Evolutionary conservation across 768 basidiomycete species (phyloP), one percentile per base, ranked within the genome.

Genomic region (Calocera viscosa): DNA sequence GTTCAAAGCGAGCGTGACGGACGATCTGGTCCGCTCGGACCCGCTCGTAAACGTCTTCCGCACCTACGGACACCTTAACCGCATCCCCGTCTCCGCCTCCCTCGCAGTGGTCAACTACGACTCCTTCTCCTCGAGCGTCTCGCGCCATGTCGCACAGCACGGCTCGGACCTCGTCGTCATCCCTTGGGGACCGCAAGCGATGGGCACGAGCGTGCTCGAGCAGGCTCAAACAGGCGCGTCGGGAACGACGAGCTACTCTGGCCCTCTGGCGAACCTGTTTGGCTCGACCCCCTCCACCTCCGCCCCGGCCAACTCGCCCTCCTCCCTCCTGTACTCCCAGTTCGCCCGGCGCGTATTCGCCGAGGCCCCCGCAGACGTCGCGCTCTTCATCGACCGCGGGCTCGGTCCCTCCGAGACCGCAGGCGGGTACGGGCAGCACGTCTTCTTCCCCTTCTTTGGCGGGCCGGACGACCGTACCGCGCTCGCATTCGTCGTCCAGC

Each of bases 381-480:
- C 87, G 2, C 76, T 98, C 38, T 94, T 90, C 74, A 82, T 96
- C 67, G 95, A 97, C 74, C 80, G 87, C 28, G 87, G 87, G 0
- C 77, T 79, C 65, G 75, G 81, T 64, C 71, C 76, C 24, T 72
- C 72, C 30, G 66, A 71, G 72, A 75, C 17, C 69, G 71, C 63
- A 53, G n/a, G 0, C 33, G 70, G 10, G 64, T 72, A 34, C 70
- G 72, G 0, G 10, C 82, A 87, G 68, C 90, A 90, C 69, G 72
- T 97, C 32, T 85, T 94, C 74, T 73, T 94, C 43, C 90, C 94
- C 0, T 97, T 95, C 84, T 89, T 92, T 74, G 95, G 95, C 39
- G 95, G 95, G 0, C 86, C 91, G 0, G 95, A 99, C 74, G 95
- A 97, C 74, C 85, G 96, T 0, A 80, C 92, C 24, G 91, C 91